Percentiles rank a stretch among this genome's conserved stretches.
Evolutionary conservation across 257 asterid species (phyloP).

Genomic region (Solanum pimpinellifolium): DNA sequence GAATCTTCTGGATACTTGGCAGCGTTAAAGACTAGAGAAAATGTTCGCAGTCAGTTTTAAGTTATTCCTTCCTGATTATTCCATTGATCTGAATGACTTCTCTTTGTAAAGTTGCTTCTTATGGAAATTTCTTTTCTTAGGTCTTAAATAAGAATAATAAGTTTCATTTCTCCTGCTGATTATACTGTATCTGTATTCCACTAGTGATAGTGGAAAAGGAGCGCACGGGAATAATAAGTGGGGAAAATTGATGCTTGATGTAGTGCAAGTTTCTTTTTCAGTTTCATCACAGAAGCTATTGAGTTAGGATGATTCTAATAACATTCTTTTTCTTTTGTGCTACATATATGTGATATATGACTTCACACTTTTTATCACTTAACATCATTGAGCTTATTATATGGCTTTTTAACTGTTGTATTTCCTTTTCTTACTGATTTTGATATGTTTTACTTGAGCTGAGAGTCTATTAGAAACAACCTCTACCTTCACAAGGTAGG

Average conservation of each 20-base stretch:
- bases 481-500: neutral
- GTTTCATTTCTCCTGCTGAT: neutral
- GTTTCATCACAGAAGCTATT: neutral
- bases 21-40: neutral
- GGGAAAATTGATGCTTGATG: neutral
- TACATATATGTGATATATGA: neutral
- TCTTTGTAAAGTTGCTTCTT: neutral
- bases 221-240: neutral
- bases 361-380: neutral
- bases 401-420: neutral
- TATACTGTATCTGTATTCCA: neutral
- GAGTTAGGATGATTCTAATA: neutral
- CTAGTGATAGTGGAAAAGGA: neutral
- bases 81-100: neutral
- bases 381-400: neutral
- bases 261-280: neutral
- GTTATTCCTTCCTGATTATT: neutral
- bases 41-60: neutral
- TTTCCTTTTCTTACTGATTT: neutral
- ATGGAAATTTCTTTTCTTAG: neutral
- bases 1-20: neutral
- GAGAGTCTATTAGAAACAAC: neutral
- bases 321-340: neutral
- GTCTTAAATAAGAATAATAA: neutral
- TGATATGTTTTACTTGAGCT: neutral